These are phyloP conservation scores for Saccharum officinarum DNA, from an alignment of 176 grass and related monocot genomes.

Conservation along the genomic window DNA sequence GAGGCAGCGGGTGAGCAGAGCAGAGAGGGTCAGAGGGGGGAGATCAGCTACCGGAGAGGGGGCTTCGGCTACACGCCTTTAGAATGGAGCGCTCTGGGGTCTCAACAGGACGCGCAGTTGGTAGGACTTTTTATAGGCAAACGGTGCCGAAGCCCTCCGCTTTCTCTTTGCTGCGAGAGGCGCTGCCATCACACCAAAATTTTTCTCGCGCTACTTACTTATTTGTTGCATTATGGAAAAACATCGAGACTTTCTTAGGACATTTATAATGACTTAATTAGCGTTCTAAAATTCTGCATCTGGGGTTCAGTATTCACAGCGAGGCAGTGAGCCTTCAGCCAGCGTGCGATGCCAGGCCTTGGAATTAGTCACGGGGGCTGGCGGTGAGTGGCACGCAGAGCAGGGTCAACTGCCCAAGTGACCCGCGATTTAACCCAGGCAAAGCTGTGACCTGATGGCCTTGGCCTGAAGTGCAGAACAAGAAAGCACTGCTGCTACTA, in stretches of 20 bases:
- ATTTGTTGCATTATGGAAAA: neutral
- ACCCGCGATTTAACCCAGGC: neutral
- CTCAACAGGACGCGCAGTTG: slow-evolving; percentile 32
- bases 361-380: neutral
- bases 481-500: neutral
- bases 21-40: neutral
- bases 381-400: neutral
- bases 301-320: neutral
- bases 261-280: neutral
- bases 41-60: neutral
- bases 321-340: neutral
- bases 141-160: neutral
- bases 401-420: neutral
- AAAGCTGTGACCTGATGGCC: neutral
- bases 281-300: neutral
- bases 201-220: neutral
- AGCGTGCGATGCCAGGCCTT: neutral
- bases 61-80: slow-evolving; percentile 22
- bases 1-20: neutral
- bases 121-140: slow-evolving; percentile 54
- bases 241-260: neutral
- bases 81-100: slow-evolving; percentile 29
- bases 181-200: slow-evolving; percentile 10
- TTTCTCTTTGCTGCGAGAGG: neutral
- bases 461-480: slow-evolving; percentile 21